Evolutionary conservation across 371 early-diverging fungal genomes (phyloP), one percentile per base, ranked within the genome.

Genomic region (Actinomucor elegans): DNA sequence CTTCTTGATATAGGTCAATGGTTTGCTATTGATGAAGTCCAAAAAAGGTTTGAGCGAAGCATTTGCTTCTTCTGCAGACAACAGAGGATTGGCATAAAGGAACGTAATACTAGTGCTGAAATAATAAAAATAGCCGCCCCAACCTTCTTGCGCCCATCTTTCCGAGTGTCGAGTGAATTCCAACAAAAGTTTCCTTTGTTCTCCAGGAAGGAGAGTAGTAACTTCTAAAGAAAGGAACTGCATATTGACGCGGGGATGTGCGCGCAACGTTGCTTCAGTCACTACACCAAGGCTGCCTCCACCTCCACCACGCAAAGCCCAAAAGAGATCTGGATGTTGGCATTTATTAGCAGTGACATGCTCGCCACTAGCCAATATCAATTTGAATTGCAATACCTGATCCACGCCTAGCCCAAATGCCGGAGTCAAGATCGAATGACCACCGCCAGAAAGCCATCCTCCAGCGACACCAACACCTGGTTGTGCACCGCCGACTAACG

Each of bases 301-400:
- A n/a, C 80, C 80, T 4, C 76, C 82, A n/a, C 83, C 83, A n/a
- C 77, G 69, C 15, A 82, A 37, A 0, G 83, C 83, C 79, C 79
- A 80, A 33, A 78, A 82, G 2, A 80, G 69, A 49, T 82, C 80
- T 12, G 61, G 34, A 26, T 77, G 55, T 31, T 59, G 61, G 24
- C 70, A 57, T 10, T 48, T 55, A 57, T 76, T 76, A 11, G 70
- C 75, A 5, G 60, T 53, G 5, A 47, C 50, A 12, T 63, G 28
- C 15, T 60, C 51, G 5, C 78, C 77, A 34, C 61, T 62, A 1
- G 78, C 68, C 6, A 71, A 62, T n/a, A 82, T 66, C 4, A 80
- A 58, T 35, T 57, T 67, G 55, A 61, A 64, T 53, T 79, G 61
- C 18, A 78, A 48, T 6, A 72, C 73, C 48, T 77, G 66, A 54